These are phyloP conservation scores for Colletotrichum musae DNA, from an alignment of 2,329 filamentous ascomycete genomes.

Conservation along the genomic window DNA sequence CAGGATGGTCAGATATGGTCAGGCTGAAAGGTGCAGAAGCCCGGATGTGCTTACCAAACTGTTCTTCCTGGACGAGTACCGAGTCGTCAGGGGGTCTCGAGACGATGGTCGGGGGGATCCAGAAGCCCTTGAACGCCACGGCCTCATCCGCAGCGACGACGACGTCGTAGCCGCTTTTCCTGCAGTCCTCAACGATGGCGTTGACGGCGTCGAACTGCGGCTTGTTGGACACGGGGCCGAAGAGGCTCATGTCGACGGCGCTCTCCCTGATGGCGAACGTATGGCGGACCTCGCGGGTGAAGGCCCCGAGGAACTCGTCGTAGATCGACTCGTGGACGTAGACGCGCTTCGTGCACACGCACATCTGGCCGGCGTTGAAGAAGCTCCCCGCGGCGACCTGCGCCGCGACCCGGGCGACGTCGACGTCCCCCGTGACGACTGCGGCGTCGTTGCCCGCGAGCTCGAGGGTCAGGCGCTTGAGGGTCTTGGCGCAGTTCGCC, in stretches of 20 bases:
- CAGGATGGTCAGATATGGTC: neutral
- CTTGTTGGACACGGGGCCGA: slow-evolving; percentile 74
- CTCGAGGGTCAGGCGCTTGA: slow-evolving; percentile 69
- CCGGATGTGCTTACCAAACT: slow-evolving; percentile 49
- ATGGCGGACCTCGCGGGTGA: slow-evolving; percentile 45
- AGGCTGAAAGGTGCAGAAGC: too few species aligned
- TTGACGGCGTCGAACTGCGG: slow-evolving; percentile 74
- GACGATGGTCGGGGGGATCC: slow-evolving; percentile 70
- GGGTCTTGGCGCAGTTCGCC: slow-evolving; percentile 62
- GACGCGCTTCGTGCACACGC: slow-evolving; percentile 70
- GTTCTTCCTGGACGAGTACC: slow-evolving; percentile 68
- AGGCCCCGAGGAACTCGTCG: slow-evolving; percentile 63
- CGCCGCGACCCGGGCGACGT: slow-evolving; percentile 60
- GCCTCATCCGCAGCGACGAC: slow-evolving; percentile 48
- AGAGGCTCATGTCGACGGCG: slow-evolving; percentile 43
- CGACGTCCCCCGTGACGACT: slow-evolving; percentile 67
- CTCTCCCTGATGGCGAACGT: slow-evolving; percentile 5
- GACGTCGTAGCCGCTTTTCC: slow-evolving; percentile 50
- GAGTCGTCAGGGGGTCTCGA: slow-evolving; percentile 71
- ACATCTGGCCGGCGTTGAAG: slow-evolving; percentile 69
- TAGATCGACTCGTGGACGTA: slow-evolving; percentile 75
- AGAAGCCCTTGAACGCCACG: slow-evolving; percentile 62
- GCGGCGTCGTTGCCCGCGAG: slow-evolving; percentile 70
- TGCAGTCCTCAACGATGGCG: slow-evolving; percentile 56
- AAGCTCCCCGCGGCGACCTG: slow-evolving; percentile 62